Evolutionary conservation across 2,329 filamentous ascomycete genomes (phyloP).

Genomic region (Neurospora sp.): DNA sequence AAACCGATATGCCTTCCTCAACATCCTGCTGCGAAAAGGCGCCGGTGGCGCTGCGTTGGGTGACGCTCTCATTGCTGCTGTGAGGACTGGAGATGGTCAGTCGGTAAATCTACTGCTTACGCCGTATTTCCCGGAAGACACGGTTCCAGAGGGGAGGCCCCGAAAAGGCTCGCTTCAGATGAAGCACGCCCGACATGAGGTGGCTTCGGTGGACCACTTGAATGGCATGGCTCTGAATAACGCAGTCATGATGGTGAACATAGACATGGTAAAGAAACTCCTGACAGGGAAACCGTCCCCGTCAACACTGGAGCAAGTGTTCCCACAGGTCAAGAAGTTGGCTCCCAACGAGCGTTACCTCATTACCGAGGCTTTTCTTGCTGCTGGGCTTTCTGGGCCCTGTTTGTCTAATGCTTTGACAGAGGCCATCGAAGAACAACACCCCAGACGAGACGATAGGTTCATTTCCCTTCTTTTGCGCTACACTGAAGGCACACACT

Average conservation of each 20-base stretch:
- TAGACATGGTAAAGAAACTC: conserved; percentile 34
- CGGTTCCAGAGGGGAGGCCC: conserved; percentile 18
- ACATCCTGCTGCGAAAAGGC: conserved; percentile 38
- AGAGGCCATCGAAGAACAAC: conserved; percentile 39
- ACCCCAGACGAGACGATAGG: conserved; percentile 36
- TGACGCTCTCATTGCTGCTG: conserved; percentile 40
- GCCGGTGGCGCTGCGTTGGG: conserved; percentile 36
- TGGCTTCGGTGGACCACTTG: conserved; percentile 43
- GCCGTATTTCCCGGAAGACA: conserved; percentile 33
- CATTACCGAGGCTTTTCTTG: conserved; percentile 40
- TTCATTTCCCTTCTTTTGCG: conserved; percentile 43
- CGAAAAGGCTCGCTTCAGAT: conserved; percentile 22
- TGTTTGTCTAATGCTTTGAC: conserved; percentile 40
- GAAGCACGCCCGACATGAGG: conserved; percentile 33
- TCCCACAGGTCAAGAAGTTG: conserved; percentile 36
- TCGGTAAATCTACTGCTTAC: conserved; percentile 40
- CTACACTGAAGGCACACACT: conserved; percentile 44
- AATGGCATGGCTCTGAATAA: conserved; percentile 40
- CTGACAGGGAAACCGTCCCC: conserved; percentile 36
- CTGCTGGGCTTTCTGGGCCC: conserved; percentile 35
- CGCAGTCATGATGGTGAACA: conserved; percentile 36
- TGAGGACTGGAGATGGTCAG: conserved; percentile 35
- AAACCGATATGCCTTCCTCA: conserved; percentile 34
- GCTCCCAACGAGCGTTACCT: conserved; percentile 32
- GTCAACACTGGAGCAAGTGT: conserved; percentile 37